Base-by-base conservation (phyloP, 2,329 filamentous ascomycete genomes). In the Thielaviopsis populi region DNA sequence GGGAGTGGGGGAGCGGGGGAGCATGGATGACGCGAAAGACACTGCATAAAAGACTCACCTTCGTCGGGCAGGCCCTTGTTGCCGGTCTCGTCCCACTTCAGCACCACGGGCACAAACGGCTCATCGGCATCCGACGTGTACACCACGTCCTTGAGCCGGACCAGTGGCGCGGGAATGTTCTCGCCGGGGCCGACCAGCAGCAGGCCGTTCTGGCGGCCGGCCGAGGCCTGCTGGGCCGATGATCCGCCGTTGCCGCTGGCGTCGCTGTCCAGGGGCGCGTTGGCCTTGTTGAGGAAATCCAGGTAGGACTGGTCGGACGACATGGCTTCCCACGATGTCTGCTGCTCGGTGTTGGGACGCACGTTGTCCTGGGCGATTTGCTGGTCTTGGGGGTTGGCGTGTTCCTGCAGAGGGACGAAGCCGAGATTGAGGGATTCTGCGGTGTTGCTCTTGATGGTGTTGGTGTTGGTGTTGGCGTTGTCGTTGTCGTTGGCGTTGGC, bases 71-170 rank as follows among this genome's bases (percentile, higher is more conserved):
- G 70, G 2, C 77, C 77, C 60, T 75, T 75, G 46, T 75, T 74
- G 27, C 76, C 78, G 19, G 71, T 74, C 67, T 80, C 79, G 22
- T 77, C 73, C 75, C 81, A 89, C 68, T 78, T 79, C 68, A 95
- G 72, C 62, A 81, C 83, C 5, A 96, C 88, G 2, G 84, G 83
- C 72, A 88, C 84, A 73, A 95, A 96, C 3, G 87, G 85, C 77
- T 95, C 89, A 72, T 96, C 91, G 37, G 89, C 84, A 66, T 96
- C 91, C 67, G 87, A 94, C 17, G 82, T 74, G 73, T 94, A 95
- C n/a, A 62, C 24, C 71, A 86, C 85, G 53, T 79, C 80, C 61
- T 80, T 75, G 60, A 79, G 76, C 63, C 75, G 75, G 63, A 75
- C 73, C 62, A 91, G 78, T 2, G 75, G 74, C 60, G 76, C 74